Conservation (phyloP, 495 filamentous ascomycete species). For the Penicillium robsamsonii region DNA sequence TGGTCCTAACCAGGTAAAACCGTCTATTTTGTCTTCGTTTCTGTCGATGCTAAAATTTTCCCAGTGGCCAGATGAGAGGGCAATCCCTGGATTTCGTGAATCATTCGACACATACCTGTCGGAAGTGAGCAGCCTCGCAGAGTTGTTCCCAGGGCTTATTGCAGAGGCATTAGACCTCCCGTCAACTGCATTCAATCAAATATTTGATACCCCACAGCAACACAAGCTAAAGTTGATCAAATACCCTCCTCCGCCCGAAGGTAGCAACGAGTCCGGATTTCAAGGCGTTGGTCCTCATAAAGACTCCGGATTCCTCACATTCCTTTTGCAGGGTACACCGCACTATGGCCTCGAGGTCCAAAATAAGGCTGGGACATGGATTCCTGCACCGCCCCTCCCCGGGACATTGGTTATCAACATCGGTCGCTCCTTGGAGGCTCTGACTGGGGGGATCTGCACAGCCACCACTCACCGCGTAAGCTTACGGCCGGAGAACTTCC, state of each 20-base stretch:
- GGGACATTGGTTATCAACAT: slow-evolving; percentile 80
- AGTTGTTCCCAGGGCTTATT: slow-evolving; percentile 77
- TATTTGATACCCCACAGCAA: slow-evolving; percentile 78
- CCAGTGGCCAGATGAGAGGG: slow-evolving; percentile 71
- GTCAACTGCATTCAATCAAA: slow-evolving; percentile 62
- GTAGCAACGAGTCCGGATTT: slow-evolving; percentile 10
- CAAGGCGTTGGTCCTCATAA: slow-evolving; percentile 91
- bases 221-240: slow-evolving; percentile 92
- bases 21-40: not conserved
- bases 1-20: slow-evolving; percentile 63
- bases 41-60: not conserved
- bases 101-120: slow-evolving; percentile 72
- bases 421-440: slow-evolving; percentile 86
- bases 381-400: slow-evolving; percentile 54
- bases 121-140: slow-evolving; percentile 66
- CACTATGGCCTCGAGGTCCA: slow-evolving; percentile 87
- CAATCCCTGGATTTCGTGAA: slow-evolving; percentile 69
- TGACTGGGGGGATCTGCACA: slow-evolving; percentile 85
- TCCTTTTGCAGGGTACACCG: slow-evolving; percentile 79
- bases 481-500: slow-evolving; percentile 33
- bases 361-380: slow-evolving; percentile 78
- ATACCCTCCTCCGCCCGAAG: slow-evolving; percentile 62
- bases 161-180: slow-evolving; percentile 83
- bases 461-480: slow-evolving; percentile 81
- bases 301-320: slow-evolving; percentile 83